Percentiles rank a stretch among this genome's conserved stretches.
These are phyloP conservation scores for Pseudomassariella vexata DNA, from an alignment of 2,329 filamentous ascomycete genomes.

Conservation along the genomic window DNA sequence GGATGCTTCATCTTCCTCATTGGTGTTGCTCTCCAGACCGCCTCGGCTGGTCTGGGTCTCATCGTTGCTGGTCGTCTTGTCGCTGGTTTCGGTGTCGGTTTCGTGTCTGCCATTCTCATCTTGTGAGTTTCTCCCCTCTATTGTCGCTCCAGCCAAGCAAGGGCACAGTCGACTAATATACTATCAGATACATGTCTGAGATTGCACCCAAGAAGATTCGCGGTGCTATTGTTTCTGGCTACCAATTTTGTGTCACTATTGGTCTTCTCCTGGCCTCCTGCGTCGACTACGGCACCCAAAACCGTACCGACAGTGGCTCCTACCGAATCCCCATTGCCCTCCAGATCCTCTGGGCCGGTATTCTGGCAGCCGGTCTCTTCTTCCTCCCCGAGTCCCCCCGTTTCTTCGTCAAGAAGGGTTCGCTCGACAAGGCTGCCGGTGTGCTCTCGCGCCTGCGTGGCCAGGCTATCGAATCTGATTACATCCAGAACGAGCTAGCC, in stretches of 20 bases:
- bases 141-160: too few relatives aligned
- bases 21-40: conserved; percentile 63
- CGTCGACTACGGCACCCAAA: conserved; percentile 66
- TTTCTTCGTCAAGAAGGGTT: conserved; percentile 76
- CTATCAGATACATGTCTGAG: conserved; percentile 70
- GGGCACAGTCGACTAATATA: background rate
- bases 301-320: conserved; percentile 54
- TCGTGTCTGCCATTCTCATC: conserved; percentile 74
- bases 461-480: conserved; percentile 66
- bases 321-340: conserved; percentile 79
- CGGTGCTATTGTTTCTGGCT: conserved; percentile 73
- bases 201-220: conserved; percentile 70
- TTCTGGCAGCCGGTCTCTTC: conserved; percentile 67
- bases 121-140: conserved; percentile 25
- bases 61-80: conserved; percentile 70
- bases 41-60: conserved; percentile 48
- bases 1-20: conserved; percentile 67
- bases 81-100: conserved; percentile 73
- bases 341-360: conserved; percentile 75
- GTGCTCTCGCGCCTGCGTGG: conserved; percentile 66
- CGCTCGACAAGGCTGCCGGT: conserved; percentile 57
- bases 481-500: conserved; percentile 70
- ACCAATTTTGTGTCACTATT: conserved; percentile 79
- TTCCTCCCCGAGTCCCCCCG: conserved; percentile 80
- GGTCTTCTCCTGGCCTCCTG: conserved; percentile 70